These are phyloP conservation scores for Dichomitus squalens DNA, from an alignment of 1,284 basidiomycete species.

Conservation along the genomic window DNA sequence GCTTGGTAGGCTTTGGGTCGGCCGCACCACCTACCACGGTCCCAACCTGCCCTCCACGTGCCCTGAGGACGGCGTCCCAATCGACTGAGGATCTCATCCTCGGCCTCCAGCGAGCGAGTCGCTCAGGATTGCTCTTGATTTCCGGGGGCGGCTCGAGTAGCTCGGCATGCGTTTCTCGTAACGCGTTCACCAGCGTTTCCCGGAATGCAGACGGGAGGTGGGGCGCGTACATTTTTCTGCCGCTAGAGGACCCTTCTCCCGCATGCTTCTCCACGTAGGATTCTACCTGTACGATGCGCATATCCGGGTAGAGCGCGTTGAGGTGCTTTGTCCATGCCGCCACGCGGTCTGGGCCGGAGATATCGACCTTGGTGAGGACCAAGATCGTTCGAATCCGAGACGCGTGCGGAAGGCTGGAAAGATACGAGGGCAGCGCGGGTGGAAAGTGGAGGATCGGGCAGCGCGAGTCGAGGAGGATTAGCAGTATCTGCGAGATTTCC, in stretches of 20 bases:
- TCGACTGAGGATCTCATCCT: constrained; percentile 64
- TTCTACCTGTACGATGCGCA: constrained; percentile 73
- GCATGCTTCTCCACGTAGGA: constrained; percentile 61
- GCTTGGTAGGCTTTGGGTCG: constrained; percentile 34
- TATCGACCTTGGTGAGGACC: constrained; percentile 86
- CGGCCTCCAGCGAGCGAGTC: constrained; percentile 68
- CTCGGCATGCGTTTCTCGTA: constrained; percentile 69
- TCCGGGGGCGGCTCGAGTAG: constrained; percentile 71
- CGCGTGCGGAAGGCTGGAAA: constrained; percentile 34
- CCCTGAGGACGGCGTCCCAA: constrained; percentile 66
- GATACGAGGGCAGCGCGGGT: constrained; percentile 54
- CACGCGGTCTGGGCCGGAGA: constrained; percentile 40
- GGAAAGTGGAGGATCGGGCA: constrained; percentile 78
- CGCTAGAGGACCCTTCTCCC: constrained; percentile 26
- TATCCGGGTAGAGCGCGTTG: constrained; percentile 51
- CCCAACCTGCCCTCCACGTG: constrained; percentile 47
- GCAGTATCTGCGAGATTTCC: constrained; percentile 83
- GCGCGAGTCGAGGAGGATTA: constrained; percentile 85
- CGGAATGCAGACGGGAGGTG: constrained; percentile 65
- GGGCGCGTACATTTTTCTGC: constrained; percentile 55
- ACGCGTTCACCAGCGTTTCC: constrained; percentile 63
- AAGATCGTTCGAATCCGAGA: constrained; percentile 65
- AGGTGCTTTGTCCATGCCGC: constrained; percentile 74
- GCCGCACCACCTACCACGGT: constrained; percentile 42
- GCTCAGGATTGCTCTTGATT: constrained; percentile 52